phyloP scores from a whole-genome alignment of 345 rosid species.

The Camelina laxa region DNA sequence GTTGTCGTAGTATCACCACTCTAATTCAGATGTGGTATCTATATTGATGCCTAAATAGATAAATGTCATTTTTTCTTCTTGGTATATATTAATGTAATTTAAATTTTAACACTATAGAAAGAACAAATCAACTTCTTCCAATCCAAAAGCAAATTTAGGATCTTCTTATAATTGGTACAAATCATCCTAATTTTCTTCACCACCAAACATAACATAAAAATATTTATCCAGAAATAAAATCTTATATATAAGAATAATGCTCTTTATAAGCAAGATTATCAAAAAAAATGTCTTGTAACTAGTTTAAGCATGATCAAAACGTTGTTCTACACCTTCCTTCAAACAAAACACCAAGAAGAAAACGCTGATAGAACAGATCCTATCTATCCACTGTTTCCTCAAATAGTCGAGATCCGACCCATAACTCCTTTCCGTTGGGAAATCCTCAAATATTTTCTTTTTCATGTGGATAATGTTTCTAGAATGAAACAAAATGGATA shows the following conservation, averaged over 20 bases:
- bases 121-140: no score
- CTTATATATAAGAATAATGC: background rate
- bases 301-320: background rate
- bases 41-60: no score
- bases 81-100: no score
- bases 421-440: background rate
- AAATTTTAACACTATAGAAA: no score
- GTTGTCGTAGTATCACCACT: background rate
- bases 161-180: no score
- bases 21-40: no score
- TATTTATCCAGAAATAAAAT: background rate
- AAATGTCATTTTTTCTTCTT: no score
- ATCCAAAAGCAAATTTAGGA: no score
- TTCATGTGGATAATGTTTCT: no score
- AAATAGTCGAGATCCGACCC: slow-evolving; percentile 32
- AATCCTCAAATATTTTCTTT: slow-evolving; percentile 13
- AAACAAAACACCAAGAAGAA: slow-evolving; percentile 33
- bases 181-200: no score
- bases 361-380: background rate
- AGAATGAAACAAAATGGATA: background rate
- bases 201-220: no score
- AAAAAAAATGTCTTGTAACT: background rate
- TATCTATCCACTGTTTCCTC: background rate
- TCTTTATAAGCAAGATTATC: background rate
- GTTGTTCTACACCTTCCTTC: slow-evolving; percentile 23